Base-by-base conservation (phyloP, 164 flowering plant genomes). In the Brasenia schreberi region DNA sequence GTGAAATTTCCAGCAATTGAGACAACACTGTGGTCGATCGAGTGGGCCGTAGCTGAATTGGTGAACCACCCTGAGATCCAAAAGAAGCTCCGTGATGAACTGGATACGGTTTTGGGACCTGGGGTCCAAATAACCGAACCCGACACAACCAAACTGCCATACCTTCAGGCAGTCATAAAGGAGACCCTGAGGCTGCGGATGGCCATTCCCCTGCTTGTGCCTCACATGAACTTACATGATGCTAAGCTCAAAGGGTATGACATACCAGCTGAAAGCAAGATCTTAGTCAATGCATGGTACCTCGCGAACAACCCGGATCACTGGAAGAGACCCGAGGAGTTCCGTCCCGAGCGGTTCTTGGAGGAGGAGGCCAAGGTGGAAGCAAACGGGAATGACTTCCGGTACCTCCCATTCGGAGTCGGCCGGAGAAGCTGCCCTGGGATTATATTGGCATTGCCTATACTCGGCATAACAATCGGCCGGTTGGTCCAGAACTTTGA, bases 381-480 rank as follows among this genome's bases (percentile, higher is more conserved):
- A 71, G 89, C 92, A 70, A 92, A 75, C 18, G 97, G 97, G 5
- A 92, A 89, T 52, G 97, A 92, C 72, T 92, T 81, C 81, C 68
- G 88, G 59, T 92, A 80, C 80, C 82, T 89, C 9, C 97, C 97
- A 0, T 92, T 92, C 58, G 96, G 97, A 0, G 96, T 79, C 3
- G 97, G 97, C 0, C 72, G 97, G 64, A 80, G 97, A 72, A 89
- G 94, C 71, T 92, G 97, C 79, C 97, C 96, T 4, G 97, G 97
- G 17, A 92, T 92, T 66, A 89, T 92, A n/a, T 80, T 89, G 18
- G 97, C 97, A 0, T 62, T 92, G 76, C 97, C 97, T 0, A 87
- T 92, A 18, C 79, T 92, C 0, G 97, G 94, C 3, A 86, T 92
- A 70, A 89, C 97, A 0, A 4, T 92, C 6, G 97, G 97, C 0